Conservation (phyloP, 2,329 filamentous ascomycete genomes). For the Colletotrichum graminicola region DNA sequence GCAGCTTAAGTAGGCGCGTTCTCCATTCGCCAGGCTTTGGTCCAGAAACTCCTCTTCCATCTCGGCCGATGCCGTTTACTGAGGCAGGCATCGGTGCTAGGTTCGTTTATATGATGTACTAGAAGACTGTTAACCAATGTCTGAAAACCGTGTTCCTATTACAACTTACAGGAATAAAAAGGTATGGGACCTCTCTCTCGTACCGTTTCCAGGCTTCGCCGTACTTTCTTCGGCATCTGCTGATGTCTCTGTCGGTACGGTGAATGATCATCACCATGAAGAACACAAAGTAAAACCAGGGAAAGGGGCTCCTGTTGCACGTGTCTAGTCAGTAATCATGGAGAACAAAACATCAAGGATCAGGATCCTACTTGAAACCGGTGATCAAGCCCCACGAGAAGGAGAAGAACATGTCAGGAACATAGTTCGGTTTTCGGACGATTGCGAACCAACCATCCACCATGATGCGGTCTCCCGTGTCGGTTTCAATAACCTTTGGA, state of each 20-base stretch:
- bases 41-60: no score
- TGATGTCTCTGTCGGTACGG: constrained; percentile 81
- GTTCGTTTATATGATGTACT: no score
- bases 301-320: constrained; percentile 77
- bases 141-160: neutral
- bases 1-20: no score
- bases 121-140: no score
- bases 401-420: constrained; percentile 63
- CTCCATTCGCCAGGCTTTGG: no score
- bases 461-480: constrained; percentile 51
- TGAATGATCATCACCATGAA: constrained; percentile 86
- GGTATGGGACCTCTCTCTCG: constrained; percentile 80
- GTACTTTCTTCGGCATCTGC: constrained; percentile 83
- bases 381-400: constrained; percentile 65
- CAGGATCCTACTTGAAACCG: constrained; percentile 56
- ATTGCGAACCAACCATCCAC: constrained; percentile 67
- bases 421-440: constrained; percentile 74
- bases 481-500: constrained; percentile 77
- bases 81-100: no score
- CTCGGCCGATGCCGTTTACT: no score
- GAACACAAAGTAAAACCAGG: constrained; percentile 92
- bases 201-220: constrained; percentile 86
- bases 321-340: constrained; percentile 79
- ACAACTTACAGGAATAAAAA: constrained; percentile 78
- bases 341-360: constrained; percentile 67